Percentiles rank a stretch among this genome's conserved stretches.
Conservation (phyloP, 139 green algal species). For the Chlorella sp. region DNA sequence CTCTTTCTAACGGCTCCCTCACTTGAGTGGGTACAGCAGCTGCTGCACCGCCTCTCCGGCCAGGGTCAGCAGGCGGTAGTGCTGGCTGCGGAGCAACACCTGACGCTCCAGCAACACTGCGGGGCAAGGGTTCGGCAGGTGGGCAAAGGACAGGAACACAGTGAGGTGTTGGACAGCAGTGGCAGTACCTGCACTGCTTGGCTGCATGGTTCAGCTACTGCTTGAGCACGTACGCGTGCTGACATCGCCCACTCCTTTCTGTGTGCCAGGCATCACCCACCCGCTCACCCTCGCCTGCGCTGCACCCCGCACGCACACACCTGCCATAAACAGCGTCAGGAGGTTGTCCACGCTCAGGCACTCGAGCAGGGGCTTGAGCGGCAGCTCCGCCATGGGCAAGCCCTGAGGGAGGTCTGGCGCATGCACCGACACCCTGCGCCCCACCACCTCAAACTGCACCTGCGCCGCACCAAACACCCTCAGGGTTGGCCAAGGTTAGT, state of each 20-base stretch:
- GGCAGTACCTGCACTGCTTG: neutral
- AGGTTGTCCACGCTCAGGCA: conserved; percentile 23
- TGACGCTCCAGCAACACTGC: conserved; percentile 43
- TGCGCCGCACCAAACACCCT: too few species aligned
- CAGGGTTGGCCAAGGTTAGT: too few species aligned
- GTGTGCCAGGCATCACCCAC: too few species aligned
- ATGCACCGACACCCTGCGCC: neutral
- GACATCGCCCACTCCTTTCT: too few species aligned
- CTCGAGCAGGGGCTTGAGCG: conserved; percentile 31
- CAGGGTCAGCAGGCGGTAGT: conserved; percentile 27
- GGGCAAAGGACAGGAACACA: neutral
- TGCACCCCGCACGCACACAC: conserved; percentile 7
- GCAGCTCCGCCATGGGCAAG: conserved; percentile 20
- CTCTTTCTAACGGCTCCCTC: too few species aligned
- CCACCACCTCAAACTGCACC: conserved; percentile 21
- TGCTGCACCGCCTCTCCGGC: conserved; percentile 26
- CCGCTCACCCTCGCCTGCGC: neutral
- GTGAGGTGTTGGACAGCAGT: neutral
- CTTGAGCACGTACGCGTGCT: too few species aligned
- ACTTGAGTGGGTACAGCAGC: conserved; percentile 43
- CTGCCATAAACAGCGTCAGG: conserved; percentile 27
- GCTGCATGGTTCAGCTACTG: too few species aligned
- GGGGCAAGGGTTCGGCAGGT: neutral
- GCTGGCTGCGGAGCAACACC: conserved; percentile 30
- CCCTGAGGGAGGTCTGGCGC: neutral